phyloP scores from a whole-genome alignment of 1,284 basidiomycete genomes.

The Laetiporus sulphureus region DNA sequence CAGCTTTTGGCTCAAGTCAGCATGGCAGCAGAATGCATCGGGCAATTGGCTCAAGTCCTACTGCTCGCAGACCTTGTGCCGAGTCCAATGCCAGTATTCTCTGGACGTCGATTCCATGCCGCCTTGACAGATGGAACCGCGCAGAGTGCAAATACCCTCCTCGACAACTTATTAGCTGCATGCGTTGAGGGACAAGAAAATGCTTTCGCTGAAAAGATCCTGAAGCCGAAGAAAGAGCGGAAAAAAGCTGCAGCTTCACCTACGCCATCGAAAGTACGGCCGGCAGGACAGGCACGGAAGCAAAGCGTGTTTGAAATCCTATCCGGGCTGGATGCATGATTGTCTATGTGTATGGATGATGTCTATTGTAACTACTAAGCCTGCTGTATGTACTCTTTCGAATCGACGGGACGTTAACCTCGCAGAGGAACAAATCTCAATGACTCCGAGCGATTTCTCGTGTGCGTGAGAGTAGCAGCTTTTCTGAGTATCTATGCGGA shows the following conservation, averaged over 20 bases:
- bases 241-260: constrained; percentile 22
- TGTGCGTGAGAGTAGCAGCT: no score
- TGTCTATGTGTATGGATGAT: no score
- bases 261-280: constrained; percentile 4
- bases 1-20: constrained; percentile 68
- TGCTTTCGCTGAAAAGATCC: constrained; percentile 33
- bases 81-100: constrained; percentile 41
- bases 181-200: constrained; percentile 42
- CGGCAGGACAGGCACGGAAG: no score
- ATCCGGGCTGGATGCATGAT: no score
- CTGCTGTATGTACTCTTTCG: no score
- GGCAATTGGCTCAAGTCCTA: constrained; percentile 53
- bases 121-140: constrained; percentile 31
- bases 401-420: no score
- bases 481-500: no score
- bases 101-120: constrained; percentile 51
- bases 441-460: no score
- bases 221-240: constrained; percentile 34
- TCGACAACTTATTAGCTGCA: constrained; percentile 39
- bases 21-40: constrained; percentile 51
- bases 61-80: constrained; percentile 44
- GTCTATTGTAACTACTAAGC: no score
- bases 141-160: constrained; percentile 12
- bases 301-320: no score
- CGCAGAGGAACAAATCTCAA: no score